Percentiles rank a stretch among this genome's conserved stretches.
These are phyloP conservation scores for Aechmea fasciata DNA, from an alignment of 176 grass and related monocot genomes.

Conservation along the genomic window DNA sequence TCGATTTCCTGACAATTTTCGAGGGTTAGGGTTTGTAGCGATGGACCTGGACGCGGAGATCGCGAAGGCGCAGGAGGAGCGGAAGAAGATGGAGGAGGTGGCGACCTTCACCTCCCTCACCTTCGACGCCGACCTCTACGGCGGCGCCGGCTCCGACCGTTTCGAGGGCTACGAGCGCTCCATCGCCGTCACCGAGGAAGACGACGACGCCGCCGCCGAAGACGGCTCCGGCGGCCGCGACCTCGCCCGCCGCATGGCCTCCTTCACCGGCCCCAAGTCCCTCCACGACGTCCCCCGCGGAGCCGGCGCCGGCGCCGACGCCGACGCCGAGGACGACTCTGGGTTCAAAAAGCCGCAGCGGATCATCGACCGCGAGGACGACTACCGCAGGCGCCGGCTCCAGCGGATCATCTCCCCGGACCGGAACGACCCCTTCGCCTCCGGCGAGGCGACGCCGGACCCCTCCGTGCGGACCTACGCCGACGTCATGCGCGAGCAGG, in stretches of 20 bases:
- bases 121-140: slow-evolving; percentile 92
- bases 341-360: slow-evolving; percentile 48
- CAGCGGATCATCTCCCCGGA: slow-evolving; percentile 78
- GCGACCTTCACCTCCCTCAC: slow-evolving; percentile 61
- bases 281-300: slow-evolving; percentile 20
- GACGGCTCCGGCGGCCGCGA: slow-evolving; percentile 28
- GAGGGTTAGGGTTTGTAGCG: slow-evolving; percentile 3
- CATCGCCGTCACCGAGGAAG: slow-evolving; percentile 78
- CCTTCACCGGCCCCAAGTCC: slow-evolving; percentile 59
- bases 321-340: slow-evolving; percentile 43
- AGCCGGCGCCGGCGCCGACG: slow-evolving; percentile 42
- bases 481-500: slow-evolving; percentile 68
- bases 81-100: slow-evolving; percentile 69
- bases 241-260: slow-evolving; percentile 49
- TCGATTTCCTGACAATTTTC: background rate
- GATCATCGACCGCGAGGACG: slow-evolving; percentile 92
- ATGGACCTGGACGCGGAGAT: slow-evolving; percentile 92
- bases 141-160: slow-evolving; percentile 55
- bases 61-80: slow-evolving; percentile 73
- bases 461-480: slow-evolving; percentile 66
- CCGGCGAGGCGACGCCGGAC: slow-evolving; percentile 78
- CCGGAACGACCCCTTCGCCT: slow-evolving; percentile 74
- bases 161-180: slow-evolving; percentile 86
- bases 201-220: slow-evolving; percentile 48
- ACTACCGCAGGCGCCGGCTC: slow-evolving; percentile 64